Conservation (phyloP, 345 rosid genomes). For the Dovyalis caffra region DNA sequence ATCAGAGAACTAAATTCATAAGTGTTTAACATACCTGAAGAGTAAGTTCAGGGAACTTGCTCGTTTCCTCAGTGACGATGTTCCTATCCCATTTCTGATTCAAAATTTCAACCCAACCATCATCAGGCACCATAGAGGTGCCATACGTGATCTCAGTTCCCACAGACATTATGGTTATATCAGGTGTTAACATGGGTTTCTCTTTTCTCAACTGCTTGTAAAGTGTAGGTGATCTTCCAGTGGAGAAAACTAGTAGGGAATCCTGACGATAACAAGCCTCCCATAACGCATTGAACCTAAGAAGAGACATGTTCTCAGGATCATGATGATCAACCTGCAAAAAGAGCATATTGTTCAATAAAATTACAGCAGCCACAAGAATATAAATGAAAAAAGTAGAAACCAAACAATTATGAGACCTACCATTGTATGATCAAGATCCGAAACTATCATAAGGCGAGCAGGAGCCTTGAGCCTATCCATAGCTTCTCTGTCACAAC, state of each 20-base stretch:
- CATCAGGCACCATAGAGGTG: constrained; percentile 75
- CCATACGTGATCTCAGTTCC: constrained; percentile 99
- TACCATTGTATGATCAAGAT: constrained; percentile 98
- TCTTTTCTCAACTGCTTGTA: constrained; percentile 53
- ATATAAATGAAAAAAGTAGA: constrained; percentile 8
- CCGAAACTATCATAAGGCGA: constrained; percentile 92
- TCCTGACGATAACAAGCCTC: constrained; percentile 70
- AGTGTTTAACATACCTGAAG: constrained; percentile 63
- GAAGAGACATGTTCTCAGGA: constrained; percentile 65
- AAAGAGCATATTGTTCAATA: constrained; percentile 4
- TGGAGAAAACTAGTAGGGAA: constrained; percentile 75
- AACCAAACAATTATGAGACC: constrained; percentile 14
- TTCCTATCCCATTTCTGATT: constrained; percentile 80
- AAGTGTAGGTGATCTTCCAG: constrained; percentile 68
- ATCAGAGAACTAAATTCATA: background rate
- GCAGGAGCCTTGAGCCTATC: constrained; percentile 63
- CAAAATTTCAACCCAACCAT: constrained; percentile 84
- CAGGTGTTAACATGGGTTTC: constrained; percentile 91
- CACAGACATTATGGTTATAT: constrained; percentile 92
- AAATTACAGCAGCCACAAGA: background rate
- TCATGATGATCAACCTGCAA: constrained; percentile 95
- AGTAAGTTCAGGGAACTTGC: constrained; percentile 76
- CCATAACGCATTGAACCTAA: constrained; percentile 84
- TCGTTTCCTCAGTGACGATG: constrained; percentile 68
- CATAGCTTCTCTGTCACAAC: constrained; percentile 32